These are phyloP conservation scores for Cladosporium sp. DNA, from an alignment of 2,329 filamentous ascomycete genomes.

Conservation along the genomic window DNA sequence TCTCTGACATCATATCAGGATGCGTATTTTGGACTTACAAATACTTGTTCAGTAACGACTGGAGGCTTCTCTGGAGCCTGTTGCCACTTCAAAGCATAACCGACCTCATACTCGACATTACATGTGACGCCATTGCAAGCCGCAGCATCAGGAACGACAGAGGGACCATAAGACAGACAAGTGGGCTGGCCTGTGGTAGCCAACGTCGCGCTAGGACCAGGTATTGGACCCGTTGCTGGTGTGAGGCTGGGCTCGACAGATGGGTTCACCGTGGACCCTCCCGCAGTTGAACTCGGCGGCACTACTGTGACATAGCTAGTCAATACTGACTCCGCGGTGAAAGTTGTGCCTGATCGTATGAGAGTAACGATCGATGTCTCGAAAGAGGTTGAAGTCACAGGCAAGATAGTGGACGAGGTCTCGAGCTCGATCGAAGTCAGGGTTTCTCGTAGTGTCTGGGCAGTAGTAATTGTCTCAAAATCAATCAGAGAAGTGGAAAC, in stretches of 20 bases:
- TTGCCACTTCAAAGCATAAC: conserved; percentile 19
- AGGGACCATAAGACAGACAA: conserved; percentile 4
- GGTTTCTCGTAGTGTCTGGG: not conserved
- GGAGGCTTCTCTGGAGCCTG: conserved; percentile 10
- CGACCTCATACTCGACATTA: conserved; percentile 18
- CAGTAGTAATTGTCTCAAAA: not conserved
- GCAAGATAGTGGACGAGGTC: not conserved
- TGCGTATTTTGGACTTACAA: not conserved
- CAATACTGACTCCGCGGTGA: not conserved
- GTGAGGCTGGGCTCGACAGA: not conserved
- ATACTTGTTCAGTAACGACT: conserved; percentile 16
- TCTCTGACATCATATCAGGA: too few relatives aligned
- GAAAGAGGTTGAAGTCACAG: not conserved
- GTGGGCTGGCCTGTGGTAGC: not conserved
- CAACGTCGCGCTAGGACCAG: not conserved
- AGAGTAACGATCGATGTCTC: conserved; percentile 3
- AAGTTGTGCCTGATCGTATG: not conserved
- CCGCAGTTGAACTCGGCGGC: not conserved
- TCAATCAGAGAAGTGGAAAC: not conserved
- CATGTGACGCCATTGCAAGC: conserved; percentile 17
- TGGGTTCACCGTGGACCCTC: not conserved
- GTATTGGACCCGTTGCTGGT: not conserved
- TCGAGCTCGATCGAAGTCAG: not conserved
- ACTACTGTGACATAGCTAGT: not conserved
- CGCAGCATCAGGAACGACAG: conserved; percentile 2